Base-by-base conservation (phyloP, 768 basidiomycete genomes). In the Boletus reticuloceps region DNA sequence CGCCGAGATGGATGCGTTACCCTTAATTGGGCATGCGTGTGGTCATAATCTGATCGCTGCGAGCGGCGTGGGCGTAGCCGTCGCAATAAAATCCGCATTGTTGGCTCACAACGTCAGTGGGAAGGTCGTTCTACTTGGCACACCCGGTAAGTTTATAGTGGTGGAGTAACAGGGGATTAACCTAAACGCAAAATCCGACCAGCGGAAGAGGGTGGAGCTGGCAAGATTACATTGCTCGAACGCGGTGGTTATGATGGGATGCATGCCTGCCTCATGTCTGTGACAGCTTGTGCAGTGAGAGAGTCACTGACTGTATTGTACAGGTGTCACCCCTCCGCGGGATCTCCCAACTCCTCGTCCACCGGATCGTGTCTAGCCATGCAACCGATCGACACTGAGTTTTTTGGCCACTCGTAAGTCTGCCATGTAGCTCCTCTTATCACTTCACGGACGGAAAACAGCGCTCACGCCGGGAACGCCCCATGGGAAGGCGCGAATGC, bases 401-500 rank as follows among this genome's bases (percentile, higher is more conserved):
- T 82, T 69, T 81, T 81, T 59, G 91, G 91, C 5, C 87, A 83
- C 58, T 78, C 83, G 91, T 90, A 61, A 57, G 81, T 74, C 38
- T 2, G 14, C 7, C 46, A 25, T 37, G 42, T 22, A 47, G 22
- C 12, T 45, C 31, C 46, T 40, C 43, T 32, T 51, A 27, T 31
- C 25, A 8, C 56, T 42, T 58, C 31, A 56, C 56, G 32, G 38
- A 48, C 53, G 58, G 16, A 48, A 36, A 54, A 29, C 59, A 91
- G 87, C 43, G 88, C 89, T 6, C 90, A 91, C 62, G 90, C 90
- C 16, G 86, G 84, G n/a, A 80, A 78, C 34, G 82, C 88, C 12
- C 91, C 91, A 5, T 94, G 92, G 84, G 89, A 94, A 69, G 92
- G 88, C 22, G 81, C 80, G 40, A 94, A 94, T 64, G 91, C 92